These are phyloP conservation scores for Akanthomyces lecanii DNA, from an alignment of 2,329 filamentous ascomycete genomes.

Conservation along the genomic window DNA sequence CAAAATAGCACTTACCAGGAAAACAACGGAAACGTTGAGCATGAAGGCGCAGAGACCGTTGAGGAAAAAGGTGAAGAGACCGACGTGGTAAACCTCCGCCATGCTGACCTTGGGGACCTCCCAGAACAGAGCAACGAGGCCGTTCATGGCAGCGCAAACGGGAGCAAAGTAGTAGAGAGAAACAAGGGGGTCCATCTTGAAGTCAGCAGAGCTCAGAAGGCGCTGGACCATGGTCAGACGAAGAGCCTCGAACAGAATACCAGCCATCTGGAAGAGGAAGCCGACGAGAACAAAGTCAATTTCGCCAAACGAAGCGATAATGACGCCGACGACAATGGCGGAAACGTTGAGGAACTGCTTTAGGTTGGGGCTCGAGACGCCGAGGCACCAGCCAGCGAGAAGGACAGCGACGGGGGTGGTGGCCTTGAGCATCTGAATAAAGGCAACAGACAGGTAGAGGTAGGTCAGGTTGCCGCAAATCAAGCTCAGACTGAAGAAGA, in stretches of 20 bases:
- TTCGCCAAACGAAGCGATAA: constrained; percentile 92
- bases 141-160: constrained; percentile 79
- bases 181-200: constrained; percentile 91
- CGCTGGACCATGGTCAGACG: constrained; percentile 82
- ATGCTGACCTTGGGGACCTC: constrained; percentile 68
- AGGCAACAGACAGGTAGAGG: constrained; percentile 89
- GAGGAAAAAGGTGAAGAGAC: constrained; percentile 65
- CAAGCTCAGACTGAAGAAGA: constrained; percentile 93
- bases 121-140: constrained; percentile 65
- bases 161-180: constrained; percentile 89
- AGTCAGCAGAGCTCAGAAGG: constrained; percentile 68
- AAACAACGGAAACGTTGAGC: constrained; percentile 81
- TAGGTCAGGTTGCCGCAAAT: constrained; percentile 97
- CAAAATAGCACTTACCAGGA: background rate
- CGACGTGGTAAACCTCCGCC: constrained; percentile 68
- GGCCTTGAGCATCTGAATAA: constrained; percentile 99
- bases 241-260: constrained; percentile 77
- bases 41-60: constrained; percentile 77
- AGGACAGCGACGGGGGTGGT: constrained; percentile 93
- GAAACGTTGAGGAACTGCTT: constrained; percentile 90
- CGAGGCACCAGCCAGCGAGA: constrained; percentile 81
- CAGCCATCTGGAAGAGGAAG: constrained; percentile 73
- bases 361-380: constrained; percentile 76
- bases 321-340: constrained; percentile 88
- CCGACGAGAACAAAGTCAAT: constrained; percentile 84